Evolutionary conservation across 441 rosid species (phyloP).

Genomic region (Pelargonium myrrhifolium): DNA sequence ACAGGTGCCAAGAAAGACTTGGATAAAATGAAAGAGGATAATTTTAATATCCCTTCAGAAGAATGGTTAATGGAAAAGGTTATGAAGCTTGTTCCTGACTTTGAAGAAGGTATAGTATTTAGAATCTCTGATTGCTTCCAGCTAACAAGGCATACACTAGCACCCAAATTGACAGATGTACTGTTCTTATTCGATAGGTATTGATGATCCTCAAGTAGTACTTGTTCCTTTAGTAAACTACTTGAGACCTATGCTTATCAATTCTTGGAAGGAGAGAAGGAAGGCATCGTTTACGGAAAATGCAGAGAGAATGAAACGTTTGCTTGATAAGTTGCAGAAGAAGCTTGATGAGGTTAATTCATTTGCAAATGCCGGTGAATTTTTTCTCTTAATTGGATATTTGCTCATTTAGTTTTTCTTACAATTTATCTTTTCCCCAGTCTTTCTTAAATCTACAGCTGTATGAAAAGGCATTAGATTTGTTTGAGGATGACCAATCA

Average conservation of each 20-base stretch:
- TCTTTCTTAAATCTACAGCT: conserved; percentile 83
- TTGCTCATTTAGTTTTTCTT: not conserved
- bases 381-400: conserved; percentile 8
- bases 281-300: conserved; percentile 78
- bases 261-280: conserved; percentile 66
- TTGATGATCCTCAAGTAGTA: conserved; percentile 50
- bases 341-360: conserved; percentile 79
- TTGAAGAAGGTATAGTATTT: conserved; percentile 59
- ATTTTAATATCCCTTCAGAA: conserved; percentile 53
- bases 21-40: conserved; percentile 48
- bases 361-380: not conserved
- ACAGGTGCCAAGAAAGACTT: conserved; percentile 54
- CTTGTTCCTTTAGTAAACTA: conserved; percentile 54
- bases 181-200: conserved; percentile 41
- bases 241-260: conserved; percentile 80
- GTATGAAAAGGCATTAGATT: conserved; percentile 78
- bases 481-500: conserved; percentile 84
- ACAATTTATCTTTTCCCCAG: conserved; percentile 35
- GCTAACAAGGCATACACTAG: conserved; percentile 8
- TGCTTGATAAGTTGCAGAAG: conserved; percentile 83
- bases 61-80: conserved; percentile 75
- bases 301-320: conserved; percentile 62
- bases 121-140: conserved; percentile 2
- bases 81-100: conserved; percentile 50
- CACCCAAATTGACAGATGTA: conserved; percentile 16